Base-by-base conservation (phyloP, 768 basidiomycete genomes). In the Mycena venus region DNA sequence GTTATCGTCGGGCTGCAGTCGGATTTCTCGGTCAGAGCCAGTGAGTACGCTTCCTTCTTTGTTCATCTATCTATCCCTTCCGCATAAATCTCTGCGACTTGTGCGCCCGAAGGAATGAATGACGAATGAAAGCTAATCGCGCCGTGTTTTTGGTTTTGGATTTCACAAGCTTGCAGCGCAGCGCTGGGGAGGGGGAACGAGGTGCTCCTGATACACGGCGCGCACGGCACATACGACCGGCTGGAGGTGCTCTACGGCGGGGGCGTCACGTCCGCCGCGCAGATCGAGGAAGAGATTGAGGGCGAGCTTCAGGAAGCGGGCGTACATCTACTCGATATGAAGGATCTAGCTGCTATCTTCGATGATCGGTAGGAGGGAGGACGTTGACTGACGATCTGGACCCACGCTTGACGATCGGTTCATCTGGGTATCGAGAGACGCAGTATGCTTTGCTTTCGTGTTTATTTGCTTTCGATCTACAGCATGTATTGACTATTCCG, bases 221-320 rank as follows among this genome's bases (percentile, higher is more conserved):
- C 92, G 62, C 93, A 94, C 81, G 92, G 89, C 65, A 93, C 93
- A 70, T 88, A 89, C 82, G 91, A 93, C 84, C 84, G 92, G 72
- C 85, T 90, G 42, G 92, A 93, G 84, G 87, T 91, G 56, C 84
- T 89, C 78, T 86, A 90, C 74, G 90, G 88, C 17, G 91, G 90
- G 6, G 85, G 88, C 7, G 79, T 88, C 29, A 92, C 90, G 0
- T 81, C 85, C 0, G 91, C 92, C 19, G 78, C 79, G 49, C 82
- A 82, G 70, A 88, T 94, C 42, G 89, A 90, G 83, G 82, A 79
- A 12, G 89, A 92, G 75, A 88, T 93, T 36, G 92, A 94, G 82
- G 87, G 82, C 1, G 90, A 93, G 83, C 81, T 94, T 27, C 91
- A 93, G 81, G 90, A 92, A 77, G 90, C 91, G 11, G 93, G 93